Evolutionary conservation across 2,329 filamentous ascomycete species (phyloP).

Genomic region (Coleophoma crateriformis): DNA sequence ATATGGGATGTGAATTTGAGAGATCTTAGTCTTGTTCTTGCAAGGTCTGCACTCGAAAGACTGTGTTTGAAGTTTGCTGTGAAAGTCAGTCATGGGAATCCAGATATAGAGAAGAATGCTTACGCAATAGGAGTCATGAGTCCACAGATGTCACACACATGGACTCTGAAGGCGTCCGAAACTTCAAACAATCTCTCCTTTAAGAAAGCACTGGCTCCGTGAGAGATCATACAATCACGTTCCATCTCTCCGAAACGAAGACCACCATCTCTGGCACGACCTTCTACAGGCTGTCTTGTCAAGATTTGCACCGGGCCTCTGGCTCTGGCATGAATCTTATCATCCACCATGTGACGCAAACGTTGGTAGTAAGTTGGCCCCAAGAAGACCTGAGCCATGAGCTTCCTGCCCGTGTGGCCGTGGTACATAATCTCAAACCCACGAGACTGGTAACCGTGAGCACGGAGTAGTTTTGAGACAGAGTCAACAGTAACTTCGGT

Average conservation of each 20-base stretch:
- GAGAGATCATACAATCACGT: slow-evolving; percentile 99
- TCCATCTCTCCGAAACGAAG: slow-evolving; percentile 99
- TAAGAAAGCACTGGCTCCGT: slow-evolving; percentile 91
- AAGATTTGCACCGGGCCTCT: slow-evolving; percentile 95
- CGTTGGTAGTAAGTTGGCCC: slow-evolving; percentile 99
- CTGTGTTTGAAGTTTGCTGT: slow-evolving; percentile 86
- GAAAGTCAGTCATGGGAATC: slow-evolving; percentile 27
- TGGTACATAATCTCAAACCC: slow-evolving; percentile 99
- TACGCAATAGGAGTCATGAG: slow-evolving; percentile 99
- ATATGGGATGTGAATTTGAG: slow-evolving; percentile 95
- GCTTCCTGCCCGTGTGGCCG: slow-evolving; percentile 90
- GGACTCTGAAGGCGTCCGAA: slow-evolving; percentile 94
- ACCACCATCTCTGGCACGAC: slow-evolving; percentile 95
- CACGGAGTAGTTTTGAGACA: slow-evolving; percentile 77
- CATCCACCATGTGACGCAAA: slow-evolving; percentile 98
- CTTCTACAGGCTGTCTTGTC: slow-evolving; percentile 94
- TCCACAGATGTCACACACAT: slow-evolving; percentile 97
- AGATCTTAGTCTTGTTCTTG: slow-evolving; percentile 99
- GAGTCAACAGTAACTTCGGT: slow-evolving; percentile 96
- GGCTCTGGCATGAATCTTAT: slow-evolving; percentile 99
- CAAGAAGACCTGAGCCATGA: slow-evolving; percentile 92
- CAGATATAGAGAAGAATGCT: slow-evolving; percentile 37
- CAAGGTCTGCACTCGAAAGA: slow-evolving; percentile 95
- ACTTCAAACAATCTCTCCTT: slow-evolving; percentile 98
- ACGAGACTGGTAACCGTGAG: slow-evolving; percentile 92